Base-by-base conservation (phyloP, 495 filamentous ascomycete species). In the Lasiosphaeris hirsuta region DNA sequence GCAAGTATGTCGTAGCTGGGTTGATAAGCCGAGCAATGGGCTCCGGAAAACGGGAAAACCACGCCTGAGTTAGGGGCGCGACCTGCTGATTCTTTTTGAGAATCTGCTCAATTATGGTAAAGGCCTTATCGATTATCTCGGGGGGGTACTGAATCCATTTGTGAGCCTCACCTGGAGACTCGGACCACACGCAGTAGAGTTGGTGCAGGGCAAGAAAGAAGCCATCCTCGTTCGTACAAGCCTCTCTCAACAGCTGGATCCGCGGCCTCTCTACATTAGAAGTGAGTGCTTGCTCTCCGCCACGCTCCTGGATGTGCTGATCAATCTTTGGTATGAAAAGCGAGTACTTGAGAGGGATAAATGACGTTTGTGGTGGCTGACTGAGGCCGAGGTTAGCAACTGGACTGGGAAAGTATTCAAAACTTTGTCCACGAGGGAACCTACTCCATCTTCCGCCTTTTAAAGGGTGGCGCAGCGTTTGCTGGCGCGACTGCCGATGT, bases 181-280 rank as follows among this genome's bases (percentile, higher is more conserved):
- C 47, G 40, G 69, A 71, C 73, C 77, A 80, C 11, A 80, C 62
- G 64, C 84, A 87, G 64, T 82, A 90, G 1, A 89, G 54, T 58
- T 90, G 87, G 69, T 92, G 89, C 5, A 90, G 64, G 10, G 75
- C 75, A 48, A 91, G 44, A 63, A 87, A 92, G 63, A 88, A 80
- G 23, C 72, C 52, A 59, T 92, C 89, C 9, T 76, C 67, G 0
- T 68, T 44, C 2, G 48, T 8, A 60, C 82, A 87, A 0, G 88
- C 87, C n/a, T 84, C 71, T 4, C 46, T 56, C 4, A 92, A 63
- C 1, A 89, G 73, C 40, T 70, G 59, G 23, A 84, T 64, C 45
- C 88, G 73, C n/a, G 83, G 80, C 30, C 60, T 62, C 52, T 84
- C 81, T 5, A 82, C 57, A 3, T 60, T 38, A 1, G 14, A 0